Percentiles rank a stretch among this genome's conserved stretches.
Evolutionary conservation across 345 rosid species (phyloP).

Genomic region (Gossypium thurberi): DNA sequence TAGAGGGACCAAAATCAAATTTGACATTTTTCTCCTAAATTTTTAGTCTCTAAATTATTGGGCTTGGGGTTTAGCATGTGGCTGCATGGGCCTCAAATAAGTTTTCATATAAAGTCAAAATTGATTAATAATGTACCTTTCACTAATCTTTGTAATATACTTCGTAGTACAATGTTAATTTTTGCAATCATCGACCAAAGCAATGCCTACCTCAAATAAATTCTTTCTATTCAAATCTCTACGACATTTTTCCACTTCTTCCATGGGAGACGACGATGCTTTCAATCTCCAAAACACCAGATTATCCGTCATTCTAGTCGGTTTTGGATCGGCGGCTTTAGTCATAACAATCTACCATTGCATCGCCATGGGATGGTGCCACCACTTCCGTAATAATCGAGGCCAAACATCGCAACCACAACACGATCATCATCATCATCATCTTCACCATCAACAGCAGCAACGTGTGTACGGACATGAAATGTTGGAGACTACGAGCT

Average conservation of each 20-base stretch:
- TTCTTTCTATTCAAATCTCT: not conserved
- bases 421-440: not conserved
- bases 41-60: too few relatives aligned
- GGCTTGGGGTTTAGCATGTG: too few relatives aligned
- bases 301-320: constrained; percentile 17
- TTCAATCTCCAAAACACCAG: not conserved
- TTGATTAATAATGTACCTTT: not conserved
- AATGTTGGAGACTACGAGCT: constrained; percentile 2
- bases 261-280: constrained; percentile 12
- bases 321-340: constrained; percentile 28
- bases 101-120: too few relatives aligned
- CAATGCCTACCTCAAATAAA: not conserved
- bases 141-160: constrained; percentile 1
- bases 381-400: not conserved
- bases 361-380: constrained; percentile 24
- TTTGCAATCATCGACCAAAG: constrained; percentile 15
- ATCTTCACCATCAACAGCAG: not conserved
- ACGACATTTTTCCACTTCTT: not conserved
- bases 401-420: not conserved
- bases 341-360: constrained; percentile 39
- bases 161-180: not conserved
- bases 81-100: too few relatives aligned
- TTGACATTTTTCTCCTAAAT: too few relatives aligned
- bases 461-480: not conserved
- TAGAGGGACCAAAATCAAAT: too few relatives aligned